phyloP scores from a whole-genome alignment of 441 rosid genomes.

The Erodium texanum region DNA sequence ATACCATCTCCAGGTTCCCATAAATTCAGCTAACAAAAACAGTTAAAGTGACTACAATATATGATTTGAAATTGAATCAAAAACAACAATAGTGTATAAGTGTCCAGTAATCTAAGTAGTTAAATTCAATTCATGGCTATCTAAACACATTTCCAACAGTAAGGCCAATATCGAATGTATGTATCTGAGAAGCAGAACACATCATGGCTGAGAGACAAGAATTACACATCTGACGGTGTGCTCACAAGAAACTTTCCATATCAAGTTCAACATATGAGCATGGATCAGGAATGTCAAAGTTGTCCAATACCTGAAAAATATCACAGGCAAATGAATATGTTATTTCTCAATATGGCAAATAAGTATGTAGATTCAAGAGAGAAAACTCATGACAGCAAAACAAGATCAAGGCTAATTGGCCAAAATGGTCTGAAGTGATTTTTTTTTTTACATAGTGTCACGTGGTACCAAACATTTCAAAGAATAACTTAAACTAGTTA shows the following conservation, averaged over 20 bases:
- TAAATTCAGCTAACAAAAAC: too few relatives aligned
- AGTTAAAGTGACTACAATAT: not conserved
- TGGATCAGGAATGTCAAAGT: constrained; percentile 75
- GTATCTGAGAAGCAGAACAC: not conserved
- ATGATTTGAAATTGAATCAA: not conserved
- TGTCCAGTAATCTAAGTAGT: not conserved
- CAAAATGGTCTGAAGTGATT: too few relatives aligned
- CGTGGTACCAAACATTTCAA: too few relatives aligned
- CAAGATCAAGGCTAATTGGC: too few relatives aligned
- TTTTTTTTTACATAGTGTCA: too few relatives aligned
- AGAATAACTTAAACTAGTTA: too few relatives aligned
- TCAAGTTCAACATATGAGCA: constrained; percentile 75
- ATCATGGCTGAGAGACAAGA: not conserved
- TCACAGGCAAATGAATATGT: not conserved
- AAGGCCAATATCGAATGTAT: too few relatives aligned
- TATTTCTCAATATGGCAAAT: not conserved
- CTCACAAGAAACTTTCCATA: constrained; percentile 45
- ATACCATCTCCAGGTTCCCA: too few relatives aligned
- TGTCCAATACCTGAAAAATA: constrained; percentile 56
- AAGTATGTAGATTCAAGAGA: not conserved
- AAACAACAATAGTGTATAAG: not conserved
- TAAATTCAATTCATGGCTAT: not conserved
- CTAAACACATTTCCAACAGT: not conserved
- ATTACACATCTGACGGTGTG: not conserved
- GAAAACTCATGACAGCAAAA: too few relatives aligned